These are phyloP conservation scores for Periconia sp. DNA, from an alignment of 2,329 filamentous ascomycete species.

Conservation along the genomic window DNA sequence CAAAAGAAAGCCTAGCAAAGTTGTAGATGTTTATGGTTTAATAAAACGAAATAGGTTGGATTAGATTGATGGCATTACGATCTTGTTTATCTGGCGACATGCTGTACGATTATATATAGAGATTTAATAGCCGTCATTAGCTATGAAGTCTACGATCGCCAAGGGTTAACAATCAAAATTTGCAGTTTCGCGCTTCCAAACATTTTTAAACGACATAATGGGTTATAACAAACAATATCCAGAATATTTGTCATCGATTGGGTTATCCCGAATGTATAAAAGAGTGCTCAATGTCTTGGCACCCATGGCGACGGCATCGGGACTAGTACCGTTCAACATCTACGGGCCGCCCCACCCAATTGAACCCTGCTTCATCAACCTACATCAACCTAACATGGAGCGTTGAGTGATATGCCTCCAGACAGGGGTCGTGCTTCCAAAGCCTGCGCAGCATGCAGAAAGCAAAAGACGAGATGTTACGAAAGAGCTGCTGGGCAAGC, in stretches of 20 bases:
- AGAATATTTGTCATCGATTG: too few relatives aligned
- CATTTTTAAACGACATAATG: too few relatives aligned
- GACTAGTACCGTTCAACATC: too few relatives aligned
- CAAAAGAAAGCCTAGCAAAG: constrained; percentile 43
- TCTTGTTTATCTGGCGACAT: not conserved
- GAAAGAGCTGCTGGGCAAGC: constrained; percentile 31
- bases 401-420: constrained; percentile 17
- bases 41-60: not conserved
- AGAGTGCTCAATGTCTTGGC: too few relatives aligned
- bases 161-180: not conserved
- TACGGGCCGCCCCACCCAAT: too few relatives aligned
- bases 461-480: constrained; percentile 48
- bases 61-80: not conserved
- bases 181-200: too few relatives aligned
- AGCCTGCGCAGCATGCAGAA: constrained; percentile 44
- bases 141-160: not conserved
- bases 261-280: too few relatives aligned
- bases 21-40: constrained; percentile 16
- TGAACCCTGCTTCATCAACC: too few relatives aligned
- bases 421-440: constrained; percentile 30
- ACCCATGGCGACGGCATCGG: too few relatives aligned
- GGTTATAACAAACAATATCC: too few relatives aligned
- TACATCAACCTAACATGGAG: not conserved
- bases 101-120: not conserved
- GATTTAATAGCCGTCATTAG: too few relatives aligned